Base-by-base conservation (phyloP, 2,329 filamentous ascomycete genomes). In the Penicillium hesseltinei region DNA sequence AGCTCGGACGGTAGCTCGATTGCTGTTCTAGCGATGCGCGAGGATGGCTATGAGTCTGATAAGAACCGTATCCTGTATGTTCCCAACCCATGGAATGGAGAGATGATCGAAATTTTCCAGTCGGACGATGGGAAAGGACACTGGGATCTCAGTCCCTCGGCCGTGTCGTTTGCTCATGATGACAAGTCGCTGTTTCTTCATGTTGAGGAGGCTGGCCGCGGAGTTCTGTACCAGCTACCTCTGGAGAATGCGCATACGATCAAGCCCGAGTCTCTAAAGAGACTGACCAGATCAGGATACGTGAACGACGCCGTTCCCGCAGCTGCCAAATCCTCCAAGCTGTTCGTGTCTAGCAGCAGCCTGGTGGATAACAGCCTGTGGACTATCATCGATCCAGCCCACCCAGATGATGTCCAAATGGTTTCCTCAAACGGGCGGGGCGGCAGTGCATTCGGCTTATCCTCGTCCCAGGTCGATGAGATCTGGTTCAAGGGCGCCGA, bases 41-140 rank as follows among this genome's bases (percentile, higher is more conserved):
- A 74, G 40, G 77, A 80, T 58, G 77, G 77, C 10, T 79, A 80
- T 52, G 77, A 80, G 60, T 76, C 76, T 15, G 77, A 80, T 62
- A 78, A 78, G 61, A 80, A 79, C 57, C 66, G 74, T 2, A 78
- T 79, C 33, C 54, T 78, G 21, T 72, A 77, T 51, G 72, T 77
- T 21, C 75, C 74, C 1, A 74, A 76, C 51, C 71, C 78, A 2
- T 77, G 73, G 71, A 73, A 69, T 53, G 73, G 72, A 8, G 68
- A 73, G 46, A 71, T 72, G 62, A 67, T 75, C 15, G 75, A 78
- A 40, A 60, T 74, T 1, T 78, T 78, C 59, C 63, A 68, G 40
- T 73, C 70, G 4, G 36, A 65, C 1, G 71, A 78, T 58, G 73
- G 73, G 3, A 65, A 72, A 46, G 74, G 75, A 0, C 62, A 63